Base-by-base conservation (phyloP, 2,329 filamentous ascomycete genomes). In the Hymenoscyphus linearis region DNA sequence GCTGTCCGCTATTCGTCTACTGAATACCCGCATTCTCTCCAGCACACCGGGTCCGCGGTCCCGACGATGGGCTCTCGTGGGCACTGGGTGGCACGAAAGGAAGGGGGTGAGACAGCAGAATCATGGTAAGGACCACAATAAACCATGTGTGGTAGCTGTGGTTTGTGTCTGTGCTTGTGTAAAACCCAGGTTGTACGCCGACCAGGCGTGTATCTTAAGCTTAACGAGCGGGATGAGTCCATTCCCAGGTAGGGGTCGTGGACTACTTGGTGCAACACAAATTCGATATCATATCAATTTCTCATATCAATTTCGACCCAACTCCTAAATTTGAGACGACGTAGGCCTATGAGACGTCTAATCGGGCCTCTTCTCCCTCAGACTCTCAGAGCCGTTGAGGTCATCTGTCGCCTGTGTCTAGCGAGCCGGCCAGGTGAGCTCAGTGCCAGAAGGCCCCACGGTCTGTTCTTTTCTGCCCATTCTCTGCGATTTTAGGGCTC, bases 111-210 rank as follows among this genome's bases (percentile, higher is more conserved):
- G 44, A 50, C 44, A 50, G 22, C 44, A 50, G 44, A 50, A 22
- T 22, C 44, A 50, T 50, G 18, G 52, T 60, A 54, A 50, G 53
- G 55, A 50, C 44, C 44, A 22, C 52, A 60, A 31, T 34, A 37
- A 36, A 44, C 47, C 52, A 22, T 25, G 16, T 35, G 22, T 27
- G 9, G 57, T 53, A 25, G 44, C 44, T 50, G 18, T 50, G 44
- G 47, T 34, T 52, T 52, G 55, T 34, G 55, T 53, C 57, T 59
- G 50, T 59, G 58, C 58, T 50, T 58, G 57, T 52, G 57, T 47
- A 52, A 52, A 25, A 37, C 22, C 26, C 25, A 31, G 25, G 34
- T 36, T 27, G 55, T 47, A 56, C 34, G 31, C 57, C 31, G 52
- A 40, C 16, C 12, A 18, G 50, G 37, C 52, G 52, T 53, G 35